Percentiles rank a stretch among this genome's conserved stretches.
phyloP scores from a whole-genome alignment of 768 basidiomycete species.

The Phaeotremella fagi region DNA sequence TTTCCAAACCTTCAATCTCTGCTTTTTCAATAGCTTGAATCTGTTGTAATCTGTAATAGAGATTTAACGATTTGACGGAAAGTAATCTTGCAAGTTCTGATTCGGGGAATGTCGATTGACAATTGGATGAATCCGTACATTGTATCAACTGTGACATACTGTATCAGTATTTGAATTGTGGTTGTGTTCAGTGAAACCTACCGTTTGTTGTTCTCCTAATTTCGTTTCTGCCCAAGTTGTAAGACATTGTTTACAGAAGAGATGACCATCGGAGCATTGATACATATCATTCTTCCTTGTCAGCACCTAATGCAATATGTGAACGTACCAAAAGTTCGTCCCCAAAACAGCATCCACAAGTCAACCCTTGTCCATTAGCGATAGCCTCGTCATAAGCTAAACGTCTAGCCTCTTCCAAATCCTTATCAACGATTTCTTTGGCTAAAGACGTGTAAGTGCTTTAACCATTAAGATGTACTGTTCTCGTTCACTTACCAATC shows the following conservation, averaged over 20 bases:
- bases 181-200: conserved; percentile 54
- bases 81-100: conserved; percentile 68
- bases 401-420: conserved; percentile 48
- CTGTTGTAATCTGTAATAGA: conserved; percentile 63
- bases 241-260: conserved; percentile 75
- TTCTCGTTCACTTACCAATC: conserved; percentile 13
- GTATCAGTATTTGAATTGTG: not conserved
- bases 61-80: conserved; percentile 59
- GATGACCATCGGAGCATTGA: conserved; percentile 82
- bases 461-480: not conserved
- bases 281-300: conserved; percentile 67
- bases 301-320: not conserved
- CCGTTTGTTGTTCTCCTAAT: conserved; percentile 51
- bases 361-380: conserved; percentile 57
- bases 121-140: conserved; percentile 77
- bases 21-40: conserved; percentile 75
- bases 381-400: conserved; percentile 55
- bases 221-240: conserved; percentile 62
- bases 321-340: conserved; percentile 64
- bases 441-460: not conserved
- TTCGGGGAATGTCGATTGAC: conserved; percentile 64
- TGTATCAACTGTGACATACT: conserved; percentile 52
- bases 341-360: conserved; percentile 83
- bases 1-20: conserved; percentile 71
- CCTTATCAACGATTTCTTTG: conserved; percentile 18